Percentiles rank a stretch among this genome's conserved stretches.
phyloP scores from a whole-genome alignment of 1,284 basidiomycete species.

The Leccinum subrobustum region DNA sequence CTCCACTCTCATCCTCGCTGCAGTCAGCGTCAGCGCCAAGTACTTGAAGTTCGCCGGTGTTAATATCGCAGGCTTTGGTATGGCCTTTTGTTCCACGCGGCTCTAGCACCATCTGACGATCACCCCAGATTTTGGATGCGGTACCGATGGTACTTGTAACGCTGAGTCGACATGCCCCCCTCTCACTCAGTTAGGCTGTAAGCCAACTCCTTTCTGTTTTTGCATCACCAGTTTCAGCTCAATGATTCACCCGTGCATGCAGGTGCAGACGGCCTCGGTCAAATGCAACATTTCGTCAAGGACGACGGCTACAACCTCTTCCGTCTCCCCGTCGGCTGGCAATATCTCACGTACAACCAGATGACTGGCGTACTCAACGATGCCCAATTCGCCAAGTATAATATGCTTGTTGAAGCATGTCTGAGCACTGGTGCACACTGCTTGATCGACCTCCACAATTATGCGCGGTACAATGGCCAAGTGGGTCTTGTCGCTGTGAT shows the following conservation, averaged over 20 bases:
- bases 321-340: constrained; percentile 51
- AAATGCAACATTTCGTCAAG: constrained; percentile 50
- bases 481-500: constrained; percentile 26
- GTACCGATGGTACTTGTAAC: constrained; percentile 23
- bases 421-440: constrained; percentile 44
- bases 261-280: constrained; percentile 34
- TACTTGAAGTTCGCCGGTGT: constrained; percentile 23
- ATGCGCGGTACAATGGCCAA: constrained; percentile 49
- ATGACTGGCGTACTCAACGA: constrained; percentile 45
- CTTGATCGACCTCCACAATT: constrained; percentile 61
- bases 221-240: neutral
- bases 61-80: constrained; percentile 30
- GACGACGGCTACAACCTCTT: constrained; percentile 44
- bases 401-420: constrained; percentile 50
- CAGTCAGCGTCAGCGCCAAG: constrained; percentile 2
- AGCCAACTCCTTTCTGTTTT: neutral
- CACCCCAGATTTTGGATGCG: constrained; percentile 26
- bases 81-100: neutral
- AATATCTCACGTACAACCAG: constrained; percentile 42
- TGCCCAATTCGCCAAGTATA: constrained; percentile 48
- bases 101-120: neutral
- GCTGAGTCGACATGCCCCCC: constrained; percentile 17
- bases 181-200: constrained; percentile 25
- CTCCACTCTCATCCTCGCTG: constrained; percentile 3
- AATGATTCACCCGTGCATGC: neutral